Evolutionary conservation across 495 filamentous ascomycete species (phyloP).

Genomic region (Jackrogersella multiformis): DNA sequence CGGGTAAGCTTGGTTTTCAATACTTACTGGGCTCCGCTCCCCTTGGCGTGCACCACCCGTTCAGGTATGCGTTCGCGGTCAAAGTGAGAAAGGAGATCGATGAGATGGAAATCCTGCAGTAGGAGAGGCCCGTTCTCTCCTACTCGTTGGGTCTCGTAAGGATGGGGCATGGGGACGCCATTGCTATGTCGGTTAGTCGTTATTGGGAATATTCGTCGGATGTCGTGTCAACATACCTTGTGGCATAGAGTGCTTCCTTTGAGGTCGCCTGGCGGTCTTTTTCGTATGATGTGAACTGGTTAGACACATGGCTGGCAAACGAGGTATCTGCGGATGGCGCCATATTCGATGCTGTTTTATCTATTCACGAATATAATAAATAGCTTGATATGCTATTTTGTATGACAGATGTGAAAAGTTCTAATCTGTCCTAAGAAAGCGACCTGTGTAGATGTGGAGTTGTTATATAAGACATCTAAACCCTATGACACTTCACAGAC

Average conservation of each 20-base stretch:
- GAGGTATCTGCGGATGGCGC: constrained; percentile 38
- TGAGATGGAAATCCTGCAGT: constrained; percentile 66
- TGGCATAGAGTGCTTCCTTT: constrained; percentile 36
- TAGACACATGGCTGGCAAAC: constrained; percentile 39
- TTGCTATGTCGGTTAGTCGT: constrained; percentile 38
- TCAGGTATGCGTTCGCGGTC: constrained; percentile 72
- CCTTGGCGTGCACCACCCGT: constrained; percentile 81
- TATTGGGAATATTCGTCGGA: background rate
- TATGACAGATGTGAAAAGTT: background rate
- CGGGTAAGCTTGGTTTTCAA: no score
- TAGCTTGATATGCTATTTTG: background rate
- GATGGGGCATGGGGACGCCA: constrained; percentile 64
- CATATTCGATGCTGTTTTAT: constrained; percentile 24
- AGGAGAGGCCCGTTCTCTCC: constrained; percentile 62
- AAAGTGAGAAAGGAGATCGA: constrained; percentile 72
- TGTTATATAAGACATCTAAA: no score
- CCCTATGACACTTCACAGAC: no score
- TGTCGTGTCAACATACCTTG: constrained; percentile 21
- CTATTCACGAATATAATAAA: background rate
- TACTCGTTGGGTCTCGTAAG: constrained; percentile 59
- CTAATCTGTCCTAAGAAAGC: background rate
- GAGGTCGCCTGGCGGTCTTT: constrained; percentile 41
- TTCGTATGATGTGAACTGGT: constrained; percentile 42
- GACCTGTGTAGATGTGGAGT: background rate
- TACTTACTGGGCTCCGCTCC: constrained; percentile 71